These are phyloP conservation scores for Candida berthetii DNA, from an alignment of 805 yeast genomes.

Conservation along the genomic window DNA sequence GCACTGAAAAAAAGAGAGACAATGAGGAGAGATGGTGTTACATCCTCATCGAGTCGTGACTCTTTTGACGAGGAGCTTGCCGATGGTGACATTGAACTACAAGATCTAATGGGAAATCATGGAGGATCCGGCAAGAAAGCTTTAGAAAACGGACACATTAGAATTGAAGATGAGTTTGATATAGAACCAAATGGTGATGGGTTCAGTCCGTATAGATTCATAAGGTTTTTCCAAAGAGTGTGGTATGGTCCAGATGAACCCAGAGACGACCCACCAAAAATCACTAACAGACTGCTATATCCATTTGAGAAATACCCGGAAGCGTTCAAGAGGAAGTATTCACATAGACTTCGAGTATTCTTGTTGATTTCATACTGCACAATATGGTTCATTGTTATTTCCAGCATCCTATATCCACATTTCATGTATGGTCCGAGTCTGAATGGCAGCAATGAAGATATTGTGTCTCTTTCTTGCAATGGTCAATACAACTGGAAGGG, in stretches of 20 bases:
- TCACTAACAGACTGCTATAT: slow-evolving; percentile 18
- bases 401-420: slow-evolving; percentile 37
- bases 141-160: too few relatives aligned
- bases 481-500: slow-evolving; percentile 62
- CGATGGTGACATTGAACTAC: not conserved
- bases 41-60: not conserved
- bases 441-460: slow-evolving; percentile 15
- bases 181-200: too few relatives aligned
- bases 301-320: slow-evolving; percentile 39
- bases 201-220: slow-evolving; percentile 3
- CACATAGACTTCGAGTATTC: slow-evolving; percentile 23
- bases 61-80: not conserved
- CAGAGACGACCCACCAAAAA: slow-evolving; percentile 40
- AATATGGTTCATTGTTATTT: slow-evolving; percentile 39
- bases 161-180: not conserved
- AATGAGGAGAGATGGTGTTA: too few relatives aligned
- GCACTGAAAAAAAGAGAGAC: too few relatives aligned
- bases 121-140: too few relatives aligned
- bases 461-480: slow-evolving; percentile 44
- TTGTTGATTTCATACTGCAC: slow-evolving; percentile 32
- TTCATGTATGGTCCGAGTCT: slow-evolving; percentile 34
- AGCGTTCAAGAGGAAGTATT: slow-evolving; percentile 22
- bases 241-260: slow-evolving; percentile 55
- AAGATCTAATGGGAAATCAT: not conserved
- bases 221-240: slow-evolving; percentile 22